phyloP scores from a whole-genome alignment of 2,329 filamentous ascomycete species.

The Aspergillus tubingensis region DNA sequence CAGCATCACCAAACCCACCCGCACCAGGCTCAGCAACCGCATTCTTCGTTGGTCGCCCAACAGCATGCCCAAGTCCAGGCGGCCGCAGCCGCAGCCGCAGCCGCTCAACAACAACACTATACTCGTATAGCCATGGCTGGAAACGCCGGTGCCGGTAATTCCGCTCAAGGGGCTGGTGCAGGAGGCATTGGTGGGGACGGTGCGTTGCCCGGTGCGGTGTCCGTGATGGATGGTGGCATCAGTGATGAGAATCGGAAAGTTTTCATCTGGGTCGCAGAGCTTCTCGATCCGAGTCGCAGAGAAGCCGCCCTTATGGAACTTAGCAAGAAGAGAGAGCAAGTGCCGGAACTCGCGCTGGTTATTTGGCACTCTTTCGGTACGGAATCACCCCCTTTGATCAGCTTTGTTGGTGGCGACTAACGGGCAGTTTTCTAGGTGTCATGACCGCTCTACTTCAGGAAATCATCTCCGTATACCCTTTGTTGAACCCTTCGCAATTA shows the following conservation, averaged over 20 bases:
- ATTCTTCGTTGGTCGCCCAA: conserved; percentile 49
- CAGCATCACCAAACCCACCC: conserved; percentile 41
- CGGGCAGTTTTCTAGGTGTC: conserved; percentile 63
- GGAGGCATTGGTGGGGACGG: conserved; percentile 52
- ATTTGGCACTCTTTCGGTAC: conserved; percentile 98
- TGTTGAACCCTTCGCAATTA: conserved; percentile 93
- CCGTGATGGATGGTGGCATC: conserved; percentile 64
- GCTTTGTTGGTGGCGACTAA: conserved; percentile 10
- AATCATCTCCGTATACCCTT: conserved; percentile 97
- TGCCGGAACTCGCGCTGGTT: conserved; percentile 92
- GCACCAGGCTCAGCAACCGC: conserved; percentile 44
- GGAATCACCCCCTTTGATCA: conserved; percentile 31
- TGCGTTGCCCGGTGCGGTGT: conserved; percentile 33
- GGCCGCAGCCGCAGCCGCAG: conserved; percentile 41
- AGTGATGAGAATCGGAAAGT: conserved; percentile 91
- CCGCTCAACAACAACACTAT: conserved; percentile 60
- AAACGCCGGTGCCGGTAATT: conserved; percentile 51
- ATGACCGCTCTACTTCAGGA: conserved; percentile 98
- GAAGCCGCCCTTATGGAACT: conserved; percentile 91
- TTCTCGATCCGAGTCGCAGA: conserved; percentile 81
- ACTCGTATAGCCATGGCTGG: conserved; percentile 70
- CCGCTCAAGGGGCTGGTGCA: conserved; percentile 38
- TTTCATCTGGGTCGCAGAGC: conserved; percentile 88
- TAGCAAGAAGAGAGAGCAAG: conserved; percentile 98
- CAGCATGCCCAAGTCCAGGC: conserved; percentile 59